phyloP scores from a whole-genome alignment of 768 basidiomycete species.

The Gyrodon lividus region DNA sequence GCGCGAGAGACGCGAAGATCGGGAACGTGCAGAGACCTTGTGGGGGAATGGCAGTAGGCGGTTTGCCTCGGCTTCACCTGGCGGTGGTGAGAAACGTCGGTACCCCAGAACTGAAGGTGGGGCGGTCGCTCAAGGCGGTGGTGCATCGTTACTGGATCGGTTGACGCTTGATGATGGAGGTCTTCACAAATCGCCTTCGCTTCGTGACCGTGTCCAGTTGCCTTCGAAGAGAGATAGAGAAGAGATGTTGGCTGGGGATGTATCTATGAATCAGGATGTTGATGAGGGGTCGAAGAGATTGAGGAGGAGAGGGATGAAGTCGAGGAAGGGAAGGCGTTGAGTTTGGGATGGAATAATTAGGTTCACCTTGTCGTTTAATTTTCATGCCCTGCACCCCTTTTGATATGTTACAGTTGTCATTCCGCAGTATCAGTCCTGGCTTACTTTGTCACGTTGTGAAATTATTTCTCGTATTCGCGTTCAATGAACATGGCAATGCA shows the following conservation, averaged over 20 bases:
- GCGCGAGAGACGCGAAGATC: slow-evolving; percentile 21
- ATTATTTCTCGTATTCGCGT: too few species aligned
- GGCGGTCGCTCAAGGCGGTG: slow-evolving; percentile 12
- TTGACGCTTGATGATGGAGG: slow-evolving; percentile 27
- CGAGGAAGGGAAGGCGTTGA: slow-evolving; percentile 22
- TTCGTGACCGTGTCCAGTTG: slow-evolving; percentile 40
- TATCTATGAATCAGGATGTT: slow-evolving; percentile 11
- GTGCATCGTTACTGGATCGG: slow-evolving; percentile 40
- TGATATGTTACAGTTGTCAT: background rate
- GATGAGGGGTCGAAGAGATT: slow-evolving; percentile 24
- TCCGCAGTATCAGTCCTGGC: background rate
- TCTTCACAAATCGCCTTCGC: slow-evolving; percentile 19
- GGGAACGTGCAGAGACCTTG: slow-evolving; percentile 16
- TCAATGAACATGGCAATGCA: too few species aligned
- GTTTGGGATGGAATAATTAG: background rate
- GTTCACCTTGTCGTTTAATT: background rate
- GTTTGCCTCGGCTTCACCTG: slow-evolving; percentile 14
- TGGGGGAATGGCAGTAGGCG: slow-evolving; percentile 7
- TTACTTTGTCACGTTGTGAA: too few species aligned
- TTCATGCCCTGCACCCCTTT: background rate
- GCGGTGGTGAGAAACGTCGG: slow-evolving; percentile 10
- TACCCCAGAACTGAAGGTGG: slow-evolving; percentile 13
- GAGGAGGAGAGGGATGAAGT: slow-evolving; percentile 21
- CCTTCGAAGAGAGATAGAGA: slow-evolving; percentile 33
- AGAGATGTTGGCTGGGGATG: slow-evolving; percentile 23